These are phyloP conservation scores for Nakaseomyces uthaithaninus DNA, from an alignment of 1,139 yeast genomes.

Conservation along the genomic window DNA sequence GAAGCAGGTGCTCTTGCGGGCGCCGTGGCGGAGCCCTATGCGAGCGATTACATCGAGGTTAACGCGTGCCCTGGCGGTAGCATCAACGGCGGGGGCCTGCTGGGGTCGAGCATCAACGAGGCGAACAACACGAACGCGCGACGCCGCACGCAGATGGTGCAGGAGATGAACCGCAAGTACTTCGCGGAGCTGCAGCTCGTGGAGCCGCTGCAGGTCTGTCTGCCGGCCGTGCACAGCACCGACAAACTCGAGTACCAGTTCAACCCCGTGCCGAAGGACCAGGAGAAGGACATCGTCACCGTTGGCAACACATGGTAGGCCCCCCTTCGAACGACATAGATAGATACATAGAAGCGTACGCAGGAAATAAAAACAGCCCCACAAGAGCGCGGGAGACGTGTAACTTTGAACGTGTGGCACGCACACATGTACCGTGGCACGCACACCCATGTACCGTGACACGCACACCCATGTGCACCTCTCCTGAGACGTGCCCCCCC, in stretches of 20 bases:
- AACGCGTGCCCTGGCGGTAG: slow-evolving; percentile 99
- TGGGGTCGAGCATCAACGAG: slow-evolving; percentile 14
- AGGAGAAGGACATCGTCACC: slow-evolving; percentile 18
- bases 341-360: too few species aligned
- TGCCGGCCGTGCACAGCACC: slow-evolving; percentile 9
- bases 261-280: slow-evolving; percentile 14
- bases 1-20: not conserved
- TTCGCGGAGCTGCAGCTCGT: slow-evolving; percentile 8
- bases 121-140: slow-evolving; percentile 8
- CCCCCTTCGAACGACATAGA: too few species aligned
- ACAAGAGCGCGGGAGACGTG: too few species aligned
- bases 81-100: slow-evolving; percentile 92
- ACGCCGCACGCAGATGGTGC: slow-evolving; percentile 7
- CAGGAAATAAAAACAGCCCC: too few species aligned
- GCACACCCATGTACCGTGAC: not conserved
- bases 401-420: too few species aligned
- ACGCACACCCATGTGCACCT: not conserved
- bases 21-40: slow-evolving; percentile 47
- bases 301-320: slow-evolving; percentile 25
- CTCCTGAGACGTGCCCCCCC: too few species aligned
- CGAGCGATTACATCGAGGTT: slow-evolving; percentile 79
- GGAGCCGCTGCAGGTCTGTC: slow-evolving; percentile 10
- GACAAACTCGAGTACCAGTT: slow-evolving; percentile 15
- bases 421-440: not conserved
- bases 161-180: slow-evolving; percentile 6